Conservation (phyloP, 805 yeast genomes). For the Candida coquimbonensis region DNA sequence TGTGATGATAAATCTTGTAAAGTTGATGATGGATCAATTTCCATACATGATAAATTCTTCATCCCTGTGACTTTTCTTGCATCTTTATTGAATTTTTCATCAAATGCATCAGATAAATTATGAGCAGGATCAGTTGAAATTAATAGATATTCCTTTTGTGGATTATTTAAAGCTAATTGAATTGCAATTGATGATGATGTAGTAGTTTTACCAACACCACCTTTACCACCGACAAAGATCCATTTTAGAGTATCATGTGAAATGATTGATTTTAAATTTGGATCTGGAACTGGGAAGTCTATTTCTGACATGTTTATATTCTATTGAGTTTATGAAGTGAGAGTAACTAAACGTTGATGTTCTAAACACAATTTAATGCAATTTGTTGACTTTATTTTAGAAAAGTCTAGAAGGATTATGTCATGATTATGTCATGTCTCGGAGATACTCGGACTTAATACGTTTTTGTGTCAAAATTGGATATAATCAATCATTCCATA, state of each 20-base stretch:
- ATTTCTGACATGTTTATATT: conserved; percentile 16
- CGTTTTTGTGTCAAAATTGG: too few relatives aligned
- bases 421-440: too few relatives aligned
- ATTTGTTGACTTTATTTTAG: too few relatives aligned
- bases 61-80: conserved; percentile 91
- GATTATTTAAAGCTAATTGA: conserved; percentile 82
- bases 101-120: conserved; percentile 94
- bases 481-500: too few relatives aligned
- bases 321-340: background rate
- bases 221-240: conserved; percentile 99
- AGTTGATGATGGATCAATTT: conserved; percentile 93
- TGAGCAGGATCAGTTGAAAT: conserved; percentile 99
- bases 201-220: conserved; percentile 99
- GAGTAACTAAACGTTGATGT: background rate
- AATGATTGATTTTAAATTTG: conserved; percentile 61
- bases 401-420: too few relatives aligned
- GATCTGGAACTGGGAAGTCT: conserved; percentile 37
- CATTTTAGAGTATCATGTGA: conserved; percentile 73
- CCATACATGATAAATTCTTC: conserved; percentile 91
- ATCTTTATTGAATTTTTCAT: conserved; percentile 96
- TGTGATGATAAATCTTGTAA: conserved; percentile 73
- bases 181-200: conserved; percentile 93
- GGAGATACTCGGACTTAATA: too few relatives aligned
- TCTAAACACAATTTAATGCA: too few relatives aligned
- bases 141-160: conserved; percentile 70